These are phyloP conservation scores for Myotisia sp. DNA, from an alignment of 2,329 filamentous ascomycete species.

Conservation along the genomic window DNA sequence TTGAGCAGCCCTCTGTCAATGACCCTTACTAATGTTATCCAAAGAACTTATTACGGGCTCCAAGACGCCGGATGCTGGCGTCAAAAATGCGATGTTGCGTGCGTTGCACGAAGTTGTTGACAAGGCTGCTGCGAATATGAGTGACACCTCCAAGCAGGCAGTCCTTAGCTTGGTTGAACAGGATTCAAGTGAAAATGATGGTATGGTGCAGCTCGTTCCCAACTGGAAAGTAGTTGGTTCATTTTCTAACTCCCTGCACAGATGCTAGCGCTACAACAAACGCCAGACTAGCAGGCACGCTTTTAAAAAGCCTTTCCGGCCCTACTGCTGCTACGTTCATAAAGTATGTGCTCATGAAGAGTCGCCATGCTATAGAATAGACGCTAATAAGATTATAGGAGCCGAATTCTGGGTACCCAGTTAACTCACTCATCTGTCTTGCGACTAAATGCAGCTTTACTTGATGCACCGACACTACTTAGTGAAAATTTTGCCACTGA, in stretches of 20 bases:
- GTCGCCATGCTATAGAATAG: background rate
- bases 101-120: conserved; percentile 91
- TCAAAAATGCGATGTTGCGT: conserved; percentile 92
- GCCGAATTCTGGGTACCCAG: conserved; percentile 63
- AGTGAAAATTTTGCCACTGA: conserved; percentile 57
- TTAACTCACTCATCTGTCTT: conserved; percentile 68
- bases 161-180: conserved; percentile 80
- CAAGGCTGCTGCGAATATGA: conserved; percentile 91
- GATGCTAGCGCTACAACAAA: conserved; percentile 74
- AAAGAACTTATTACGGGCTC: conserved; percentile 82
- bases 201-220: conserved; percentile 23
- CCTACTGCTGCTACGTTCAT: conserved; percentile 51
- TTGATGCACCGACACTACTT: conserved; percentile 61
- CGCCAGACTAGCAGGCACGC: conserved; percentile 73
- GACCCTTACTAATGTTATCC: conserved; percentile 19
- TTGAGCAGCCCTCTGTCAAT: conserved; percentile 1
- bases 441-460: conserved; percentile 73
- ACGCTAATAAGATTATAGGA: conserved; percentile 38
- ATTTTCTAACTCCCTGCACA: conserved; percentile 14
- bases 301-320: conserved; percentile 70
- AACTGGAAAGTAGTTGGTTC: background rate
- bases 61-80: conserved; percentile 73
- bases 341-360: conserved; percentile 29
- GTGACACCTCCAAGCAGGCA: conserved; percentile 70
- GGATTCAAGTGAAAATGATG: conserved; percentile 60